phyloP scores from a whole-genome alignment of 495 filamentous ascomycete genomes.

The Apiosordaria backusii region DNA sequence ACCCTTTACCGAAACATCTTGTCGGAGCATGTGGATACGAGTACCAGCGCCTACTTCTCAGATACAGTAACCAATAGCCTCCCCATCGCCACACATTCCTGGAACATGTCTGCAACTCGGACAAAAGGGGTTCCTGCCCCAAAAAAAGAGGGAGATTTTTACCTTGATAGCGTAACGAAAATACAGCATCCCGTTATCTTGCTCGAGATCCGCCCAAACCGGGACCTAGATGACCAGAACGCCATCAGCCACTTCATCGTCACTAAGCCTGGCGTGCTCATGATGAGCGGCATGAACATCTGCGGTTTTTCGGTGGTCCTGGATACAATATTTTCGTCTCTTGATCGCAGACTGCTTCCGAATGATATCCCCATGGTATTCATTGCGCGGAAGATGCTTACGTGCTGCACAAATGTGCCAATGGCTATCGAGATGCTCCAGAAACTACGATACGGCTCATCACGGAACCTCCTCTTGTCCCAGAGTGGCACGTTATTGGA shows the following conservation, averaged over 20 bases:
- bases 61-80: neutral
- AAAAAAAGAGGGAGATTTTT: too few relatives aligned
- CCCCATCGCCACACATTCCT: constrained; percentile 3
- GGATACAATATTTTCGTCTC: constrained; percentile 22
- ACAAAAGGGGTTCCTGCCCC: neutral
- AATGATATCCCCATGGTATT: neutral
- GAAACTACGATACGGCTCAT: neutral
- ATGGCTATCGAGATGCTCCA: neutral
- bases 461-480: neutral
- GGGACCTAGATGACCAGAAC: constrained; percentile 13
- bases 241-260: constrained; percentile 26
- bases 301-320: constrained; percentile 22
- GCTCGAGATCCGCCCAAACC: constrained; percentile 27
- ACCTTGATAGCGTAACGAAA: constrained; percentile 5
- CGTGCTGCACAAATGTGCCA: neutral
- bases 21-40: neutral
- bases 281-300: constrained; percentile 30
- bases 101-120: constrained; percentile 5
- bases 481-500: neutral
- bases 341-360: neutral
- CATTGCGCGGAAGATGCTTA: neutral
- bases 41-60: constrained; percentile 10
- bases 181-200: constrained; percentile 21
- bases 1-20: neutral
- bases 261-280: constrained; percentile 32